A percentile compares a stretch with the other conserved stretches of the same genome.
These are phyloP conservation scores for Barnettozyma botsteinii DNA, from an alignment of 805 yeast species.

Conservation along the genomic window DNA sequence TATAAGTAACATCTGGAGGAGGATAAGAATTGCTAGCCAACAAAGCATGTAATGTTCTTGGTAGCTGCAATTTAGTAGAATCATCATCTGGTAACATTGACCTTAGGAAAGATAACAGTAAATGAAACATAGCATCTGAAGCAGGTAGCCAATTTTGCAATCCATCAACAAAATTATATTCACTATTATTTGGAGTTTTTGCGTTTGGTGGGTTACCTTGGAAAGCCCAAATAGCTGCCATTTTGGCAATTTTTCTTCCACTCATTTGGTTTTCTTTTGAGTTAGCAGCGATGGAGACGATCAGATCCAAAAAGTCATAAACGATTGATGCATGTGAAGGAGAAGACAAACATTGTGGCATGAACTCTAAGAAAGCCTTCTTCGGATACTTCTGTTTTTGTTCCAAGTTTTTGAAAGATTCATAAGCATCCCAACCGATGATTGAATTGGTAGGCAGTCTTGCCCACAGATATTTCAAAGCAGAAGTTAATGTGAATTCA, in stretches of 20 bases:
- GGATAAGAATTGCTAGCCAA: slow-evolving; percentile 68
- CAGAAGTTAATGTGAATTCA: slow-evolving; percentile 65
- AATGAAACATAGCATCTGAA: slow-evolving; percentile 80
- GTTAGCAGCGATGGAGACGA: slow-evolving; percentile 73
- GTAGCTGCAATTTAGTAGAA: slow-evolving; percentile 49
- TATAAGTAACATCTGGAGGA: slow-evolving; percentile 44
- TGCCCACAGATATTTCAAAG: slow-evolving; percentile 82
- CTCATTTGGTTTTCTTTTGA: slow-evolving; percentile 72
- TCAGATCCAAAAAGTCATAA: slow-evolving; percentile 77
- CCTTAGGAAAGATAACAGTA: slow-evolving; percentile 68
- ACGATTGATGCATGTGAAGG: slow-evolving; percentile 88
- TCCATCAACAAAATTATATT: slow-evolving; percentile 57
- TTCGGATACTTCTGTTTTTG: slow-evolving; percentile 60
- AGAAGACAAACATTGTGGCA: slow-evolving; percentile 79
- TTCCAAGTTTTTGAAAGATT: slow-evolving; percentile 61
- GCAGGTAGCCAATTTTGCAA: slow-evolving; percentile 72
- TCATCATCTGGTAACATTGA: slow-evolving; percentile 69
- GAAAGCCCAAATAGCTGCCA: slow-evolving; percentile 90
- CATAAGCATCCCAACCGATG: slow-evolving; percentile 82
- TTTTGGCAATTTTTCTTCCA: slow-evolving; percentile 71
- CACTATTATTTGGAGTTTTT: slow-evolving; percentile 16
- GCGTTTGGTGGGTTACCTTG: slow-evolving; percentile 32
- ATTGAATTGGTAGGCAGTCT: slow-evolving; percentile 73
- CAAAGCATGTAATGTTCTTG: slow-evolving; percentile 59
- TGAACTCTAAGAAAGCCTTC: slow-evolving; percentile 68